Evolutionary conservation across 2,329 filamentous ascomycete species (phyloP).

Genomic region (Fusarium sarcochroum): DNA sequence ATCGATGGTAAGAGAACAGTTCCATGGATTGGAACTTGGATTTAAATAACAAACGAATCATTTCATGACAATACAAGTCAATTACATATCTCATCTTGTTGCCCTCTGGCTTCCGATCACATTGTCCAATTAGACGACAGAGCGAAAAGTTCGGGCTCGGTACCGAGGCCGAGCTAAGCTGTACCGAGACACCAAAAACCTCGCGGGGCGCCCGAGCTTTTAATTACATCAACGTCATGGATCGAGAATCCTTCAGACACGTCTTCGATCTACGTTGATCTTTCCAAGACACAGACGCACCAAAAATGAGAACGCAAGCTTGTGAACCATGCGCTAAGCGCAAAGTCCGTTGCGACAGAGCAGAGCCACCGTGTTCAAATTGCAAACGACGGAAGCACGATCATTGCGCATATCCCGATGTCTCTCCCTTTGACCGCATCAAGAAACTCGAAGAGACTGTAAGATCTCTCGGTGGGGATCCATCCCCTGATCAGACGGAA

Average conservation of each 20-base stretch:
- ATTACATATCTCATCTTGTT: constrained; percentile 4
- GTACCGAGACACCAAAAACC: neutral
- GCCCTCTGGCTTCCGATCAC: neutral
- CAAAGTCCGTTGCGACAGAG: constrained; percentile 30
- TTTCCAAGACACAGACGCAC: neutral
- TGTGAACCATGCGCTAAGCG: constrained; percentile 36
- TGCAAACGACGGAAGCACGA: constrained; percentile 33
- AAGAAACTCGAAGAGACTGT: constrained; percentile 25
- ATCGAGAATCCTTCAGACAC: neutral
- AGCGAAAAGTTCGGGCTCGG: constrained; percentile 12
- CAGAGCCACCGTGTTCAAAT: constrained; percentile 26
- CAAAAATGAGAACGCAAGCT: constrained; percentile 18
- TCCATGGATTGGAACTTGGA: neutral
- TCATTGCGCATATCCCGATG: constrained; percentile 25
- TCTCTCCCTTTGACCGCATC: constrained; percentile 21
- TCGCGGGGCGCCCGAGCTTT: constrained; percentile 26
- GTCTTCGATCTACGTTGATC: neutral
- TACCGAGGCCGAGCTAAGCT: constrained; percentile 24
- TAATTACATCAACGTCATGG: constrained; percentile 26
- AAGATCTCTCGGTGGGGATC: constrained; percentile 24
- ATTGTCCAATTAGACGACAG: neutral
- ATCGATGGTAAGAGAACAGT: neutral
- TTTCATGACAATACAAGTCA: neutral
- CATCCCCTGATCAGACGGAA: neutral
- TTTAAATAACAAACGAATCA: neutral